Conservation (phyloP, 148 eudicot species). For the Spergularia bocconei region DNA sequence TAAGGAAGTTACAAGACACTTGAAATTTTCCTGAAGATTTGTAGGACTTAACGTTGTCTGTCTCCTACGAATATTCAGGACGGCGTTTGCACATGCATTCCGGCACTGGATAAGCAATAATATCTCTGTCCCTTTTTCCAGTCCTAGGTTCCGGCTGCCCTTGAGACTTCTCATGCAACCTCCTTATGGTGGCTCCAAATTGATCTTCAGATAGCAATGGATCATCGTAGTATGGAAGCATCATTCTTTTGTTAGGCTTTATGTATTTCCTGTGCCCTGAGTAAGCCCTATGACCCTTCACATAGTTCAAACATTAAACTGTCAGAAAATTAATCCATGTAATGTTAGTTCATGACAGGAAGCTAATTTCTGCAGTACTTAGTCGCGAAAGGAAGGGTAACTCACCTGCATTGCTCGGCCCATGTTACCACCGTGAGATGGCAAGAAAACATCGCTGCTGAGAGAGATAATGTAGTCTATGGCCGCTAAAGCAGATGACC, state of each 20-base stretch:
- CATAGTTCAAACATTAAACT: background rate
- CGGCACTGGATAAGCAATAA: constrained; percentile 66
- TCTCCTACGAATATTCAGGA: constrained; percentile 11
- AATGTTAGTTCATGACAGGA: no score
- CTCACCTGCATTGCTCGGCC: constrained; percentile 70
- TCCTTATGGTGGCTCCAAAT: constrained; percentile 39
- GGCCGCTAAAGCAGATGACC: constrained; percentile 60
- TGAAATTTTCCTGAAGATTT: background rate
- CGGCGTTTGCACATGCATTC: constrained; percentile 67
- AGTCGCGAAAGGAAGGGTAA: background rate
- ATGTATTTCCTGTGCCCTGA: constrained; percentile 68
- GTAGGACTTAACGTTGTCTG: background rate
- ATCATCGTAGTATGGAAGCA: constrained; percentile 56
- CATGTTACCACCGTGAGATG: constrained; percentile 81
- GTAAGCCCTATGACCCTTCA: constrained; percentile 76
- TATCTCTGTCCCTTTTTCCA: constrained; percentile 54
- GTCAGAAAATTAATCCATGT: background rate
- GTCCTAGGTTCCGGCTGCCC: constrained; percentile 67
- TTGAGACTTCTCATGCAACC: constrained; percentile 49
- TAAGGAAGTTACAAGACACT: background rate
- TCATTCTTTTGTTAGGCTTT: constrained; percentile 69
- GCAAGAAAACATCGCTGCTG: constrained; percentile 76
- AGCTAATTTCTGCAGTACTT: background rate
- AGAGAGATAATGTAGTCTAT: constrained; percentile 68
- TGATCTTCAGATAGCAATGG: constrained; percentile 35